Base-by-base conservation (phyloP, 2,329 filamentous ascomycete species). In the Curvularia eragrostidis region DNA sequence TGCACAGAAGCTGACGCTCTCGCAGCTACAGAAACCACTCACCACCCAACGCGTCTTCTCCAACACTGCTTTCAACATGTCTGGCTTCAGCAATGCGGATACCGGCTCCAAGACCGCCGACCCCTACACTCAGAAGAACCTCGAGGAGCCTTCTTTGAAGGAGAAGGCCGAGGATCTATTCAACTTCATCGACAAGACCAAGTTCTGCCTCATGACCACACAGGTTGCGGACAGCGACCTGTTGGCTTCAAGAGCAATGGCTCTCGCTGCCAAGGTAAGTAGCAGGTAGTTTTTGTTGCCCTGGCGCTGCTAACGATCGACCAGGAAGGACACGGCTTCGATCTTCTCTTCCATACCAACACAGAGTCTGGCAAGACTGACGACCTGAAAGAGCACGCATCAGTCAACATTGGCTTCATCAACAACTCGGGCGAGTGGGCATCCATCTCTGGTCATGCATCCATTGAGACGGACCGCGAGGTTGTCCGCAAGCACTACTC, bases 161-260 rank as follows among this genome's bases (percentile, higher is more conserved):
- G 85, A 91, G 63, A 96, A 96, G 81, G 82, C 96, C 62, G 84
- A 89, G 58, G 91, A 90, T 58, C 84, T 96, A 38, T 81, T 83
- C 68, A 79, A 82, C 13, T 96, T 96, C 77, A 85, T 91, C 72
- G 83, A 85, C 36, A 82, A 83, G 61, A 85, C 84, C 81, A 96
- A 96, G 79, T 96, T 92, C 74, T 91, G 90, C 77, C 91, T 96
- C 89, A 88, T 96, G 87, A 95, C 92, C 8, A 96, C 93, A 21
- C 84, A 88, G 48, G 87, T 89, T 48, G 81, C 84, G 2, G 81
- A 83, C 34, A 85, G 83, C 0, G 89, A 88, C 12, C 82, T 87
- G 48, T 81, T 97, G 13, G 87, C 89, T 4, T 93, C 89, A n/a
- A 84, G 93, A 64, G 91, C 89, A 76, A 96, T 97, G 93, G 91